These are phyloP conservation scores for Pseudophaeomoniella oleicola DNA, from an alignment of 2,329 filamentous ascomycete species.

Conservation along the genomic window DNA sequence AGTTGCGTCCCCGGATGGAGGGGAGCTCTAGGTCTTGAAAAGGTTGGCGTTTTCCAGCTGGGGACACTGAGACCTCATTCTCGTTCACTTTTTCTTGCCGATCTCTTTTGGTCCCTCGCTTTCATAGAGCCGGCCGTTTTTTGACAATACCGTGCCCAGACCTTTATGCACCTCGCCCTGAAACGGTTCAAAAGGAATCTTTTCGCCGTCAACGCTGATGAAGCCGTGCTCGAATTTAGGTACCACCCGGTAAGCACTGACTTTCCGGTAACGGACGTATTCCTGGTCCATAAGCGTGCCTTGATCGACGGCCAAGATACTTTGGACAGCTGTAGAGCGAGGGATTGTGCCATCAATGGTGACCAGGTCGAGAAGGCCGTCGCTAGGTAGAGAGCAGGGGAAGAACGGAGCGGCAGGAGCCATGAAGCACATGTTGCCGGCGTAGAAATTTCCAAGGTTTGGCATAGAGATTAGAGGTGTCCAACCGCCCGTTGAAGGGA, in stretches of 20 bases:
- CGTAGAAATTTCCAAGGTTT: constrained; percentile 82
- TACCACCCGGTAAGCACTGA: constrained; percentile 72
- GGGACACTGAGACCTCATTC: no score
- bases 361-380: constrained; percentile 74
- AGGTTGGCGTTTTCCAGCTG: no score
- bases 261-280: constrained; percentile 67
- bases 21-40: no score
- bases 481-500: constrained; percentile 73
- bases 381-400: constrained; percentile 62
- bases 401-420: constrained; percentile 79
- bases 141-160: constrained; percentile 72
- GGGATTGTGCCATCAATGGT: constrained; percentile 64
- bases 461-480: constrained; percentile 51
- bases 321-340: constrained; percentile 48
- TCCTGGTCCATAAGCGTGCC: constrained; percentile 67
- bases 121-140: constrained; percentile 58
- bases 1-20: no score
- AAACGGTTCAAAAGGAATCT: constrained; percentile 72
- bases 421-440: constrained; percentile 92
- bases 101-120: not conserved
- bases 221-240: constrained; percentile 56
- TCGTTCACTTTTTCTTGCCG: no score
- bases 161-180: constrained; percentile 79
- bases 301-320: constrained; percentile 57
- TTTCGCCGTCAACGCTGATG: constrained; percentile 90